phyloP scores from a whole-genome alignment of 163 green algal genomes.

The Volvox carteri region DNA sequence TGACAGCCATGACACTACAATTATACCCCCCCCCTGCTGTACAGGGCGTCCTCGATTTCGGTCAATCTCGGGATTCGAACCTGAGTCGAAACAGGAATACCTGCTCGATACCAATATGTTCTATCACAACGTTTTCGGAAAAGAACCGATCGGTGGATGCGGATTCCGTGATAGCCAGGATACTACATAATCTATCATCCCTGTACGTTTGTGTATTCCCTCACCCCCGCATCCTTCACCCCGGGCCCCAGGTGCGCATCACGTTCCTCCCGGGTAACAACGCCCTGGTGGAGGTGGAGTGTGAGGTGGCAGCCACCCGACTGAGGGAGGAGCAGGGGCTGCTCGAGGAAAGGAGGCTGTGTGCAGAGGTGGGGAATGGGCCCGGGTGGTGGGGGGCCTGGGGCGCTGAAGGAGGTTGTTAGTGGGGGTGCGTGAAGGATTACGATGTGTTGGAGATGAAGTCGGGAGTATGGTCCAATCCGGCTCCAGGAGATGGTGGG shows the following conservation, averaged over 20 bases:
- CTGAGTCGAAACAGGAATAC: too few relatives aligned
- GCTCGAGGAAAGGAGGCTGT: neutral
- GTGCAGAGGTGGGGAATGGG: neutral
- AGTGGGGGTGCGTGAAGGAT: too few relatives aligned
- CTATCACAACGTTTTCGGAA: too few relatives aligned
- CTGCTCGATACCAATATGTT: too few relatives aligned
- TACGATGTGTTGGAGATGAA: neutral
- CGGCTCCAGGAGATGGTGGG: neutral
- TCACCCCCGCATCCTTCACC: neutral
- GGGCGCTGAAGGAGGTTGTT: neutral
- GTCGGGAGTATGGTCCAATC: neutral
- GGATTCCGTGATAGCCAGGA: neutral
- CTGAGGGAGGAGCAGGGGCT: neutral
- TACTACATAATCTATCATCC: neutral
- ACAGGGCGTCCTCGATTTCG: too few relatives aligned
- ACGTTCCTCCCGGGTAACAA: slow-evolving; percentile 49
- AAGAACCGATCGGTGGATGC: neutral
- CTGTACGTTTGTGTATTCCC: neutral
- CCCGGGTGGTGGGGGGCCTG: neutral
- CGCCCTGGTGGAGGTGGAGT: slow-evolving; percentile 13
- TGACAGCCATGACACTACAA: too few relatives aligned
- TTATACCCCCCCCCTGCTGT: too few relatives aligned
- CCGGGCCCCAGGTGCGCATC: slow-evolving; percentile 34
- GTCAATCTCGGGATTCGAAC: too few relatives aligned
- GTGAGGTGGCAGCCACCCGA: neutral